Percentiles rank a stretch among this genome's conserved stretches.
These are phyloP conservation scores for Candida nonsorbophila DNA, from an alignment of 805 yeast species.

Conservation along the genomic window DNA sequence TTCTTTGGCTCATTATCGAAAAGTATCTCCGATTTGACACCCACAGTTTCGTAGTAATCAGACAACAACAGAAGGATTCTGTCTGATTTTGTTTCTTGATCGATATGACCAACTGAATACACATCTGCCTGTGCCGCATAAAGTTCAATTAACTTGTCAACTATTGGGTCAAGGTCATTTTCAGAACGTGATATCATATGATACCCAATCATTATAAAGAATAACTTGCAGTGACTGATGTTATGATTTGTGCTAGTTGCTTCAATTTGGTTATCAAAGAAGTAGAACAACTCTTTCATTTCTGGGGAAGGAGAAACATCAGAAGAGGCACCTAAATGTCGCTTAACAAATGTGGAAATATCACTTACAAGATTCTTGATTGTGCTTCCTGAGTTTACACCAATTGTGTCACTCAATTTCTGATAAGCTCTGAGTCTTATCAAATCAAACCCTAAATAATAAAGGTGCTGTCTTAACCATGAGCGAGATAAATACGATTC, in stretches of 20 bases:
- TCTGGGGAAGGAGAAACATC: conserved; percentile 9
- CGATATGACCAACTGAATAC: too few species aligned
- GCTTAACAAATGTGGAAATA: conserved; percentile 24
- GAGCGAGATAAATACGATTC: conserved; percentile 10
- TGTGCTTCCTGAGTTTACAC: conserved; percentile 25
- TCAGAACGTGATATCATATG: conserved; percentile 9
- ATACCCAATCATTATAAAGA: conserved; percentile 12
- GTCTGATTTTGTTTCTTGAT: conserved; percentile 13
- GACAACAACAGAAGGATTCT: conserved; percentile 11
- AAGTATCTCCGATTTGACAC: conserved; percentile 16
- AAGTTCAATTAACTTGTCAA: conserved; percentile 25
- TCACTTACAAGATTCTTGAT: conserved; percentile 29
- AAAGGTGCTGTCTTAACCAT: conserved; percentile 29
- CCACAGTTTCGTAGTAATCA: conserved; percentile 19
- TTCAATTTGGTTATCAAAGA: conserved; percentile 10
- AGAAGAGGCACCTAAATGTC: conserved; percentile 15
- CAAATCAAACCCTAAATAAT: conserved; percentile 28
- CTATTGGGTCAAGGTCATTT: conserved; percentile 16
- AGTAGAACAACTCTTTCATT: conserved; percentile 16
- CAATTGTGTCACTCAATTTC: conserved; percentile 20
- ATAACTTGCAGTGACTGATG: conserved; percentile 7
- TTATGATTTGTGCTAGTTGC: conserved; percentile 2
- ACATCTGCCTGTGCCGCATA: too few species aligned
- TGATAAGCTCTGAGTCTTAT: conserved; percentile 27
- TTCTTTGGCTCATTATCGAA: conserved; percentile 12